Evolutionary conservation across 345 rosid genomes (phyloP), one percentile per base, ranked within the genome.

Genomic region (Triadica sebifera): DNA sequence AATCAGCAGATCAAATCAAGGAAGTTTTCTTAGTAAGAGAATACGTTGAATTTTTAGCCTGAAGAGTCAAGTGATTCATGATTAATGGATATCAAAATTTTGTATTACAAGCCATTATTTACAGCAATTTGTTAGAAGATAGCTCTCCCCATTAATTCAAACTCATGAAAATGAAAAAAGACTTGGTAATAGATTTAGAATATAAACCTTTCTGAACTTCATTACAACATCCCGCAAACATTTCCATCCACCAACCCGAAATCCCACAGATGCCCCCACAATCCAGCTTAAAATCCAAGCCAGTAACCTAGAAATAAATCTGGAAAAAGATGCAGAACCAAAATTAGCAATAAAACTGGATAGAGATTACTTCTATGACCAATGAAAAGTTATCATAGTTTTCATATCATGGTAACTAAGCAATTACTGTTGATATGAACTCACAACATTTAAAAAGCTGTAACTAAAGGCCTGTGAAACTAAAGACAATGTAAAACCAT

Each of bases 161-260:
- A 43, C 63, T 39, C 56, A 46, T n/a, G 50, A 57, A 75, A 80
- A 60, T 25, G 46, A n/a, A 67, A 75, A 38, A 6, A 52, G 75
- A 81, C 34, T 2, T 34, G 65, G 37, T n/a, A n/a, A 58, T 6
- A 34, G 11, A 43, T 65, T 43, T 56, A 69, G 38, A 74, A 62
- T 50, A 34, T 70, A 74, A 67, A 95, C 99, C 99, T 95, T 95
- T 39, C 85, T 83, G 78, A 91, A 91, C 87, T 88, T 93, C 80
- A 95, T 90, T 55, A 88, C 86, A 1, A 95, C 84, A 74, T 95
- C 97, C 72, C 86, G 86, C 60, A 95, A 81, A 71, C 94, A 91
- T 85, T 93, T 95, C 99, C 98, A 95, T 66, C 99, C 94, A 43
- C 93, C 93, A 81, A 93, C 85, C 20, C 94, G 94, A 51, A 95